Conservation (phyloP, 371 early-diverging fungal genomes). For the Rhizopus stolonifer region DNA sequence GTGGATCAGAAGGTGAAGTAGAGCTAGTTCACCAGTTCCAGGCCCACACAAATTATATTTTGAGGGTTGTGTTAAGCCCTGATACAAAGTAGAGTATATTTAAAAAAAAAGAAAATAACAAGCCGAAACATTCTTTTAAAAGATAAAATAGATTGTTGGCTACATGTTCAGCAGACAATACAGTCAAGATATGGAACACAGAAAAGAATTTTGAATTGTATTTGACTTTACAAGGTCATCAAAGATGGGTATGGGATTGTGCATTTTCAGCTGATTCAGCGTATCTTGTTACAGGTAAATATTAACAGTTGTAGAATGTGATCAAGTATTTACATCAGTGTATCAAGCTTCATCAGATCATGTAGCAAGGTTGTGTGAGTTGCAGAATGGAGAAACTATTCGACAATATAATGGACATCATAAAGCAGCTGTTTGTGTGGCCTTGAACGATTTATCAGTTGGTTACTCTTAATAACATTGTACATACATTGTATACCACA, state of each 20-base stretch:
- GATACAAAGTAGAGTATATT: slow-evolving; percentile 70
- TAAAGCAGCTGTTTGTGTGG: slow-evolving; percentile 90
- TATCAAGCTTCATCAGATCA: slow-evolving; percentile 82
- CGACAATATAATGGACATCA: slow-evolving; percentile 90
- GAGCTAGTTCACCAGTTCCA: slow-evolving; percentile 69
- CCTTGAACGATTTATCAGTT: slow-evolving; percentile 79
- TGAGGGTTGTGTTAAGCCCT: slow-evolving; percentile 80
- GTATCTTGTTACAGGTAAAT: slow-evolving; percentile 79
- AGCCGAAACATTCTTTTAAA: too few species aligned
- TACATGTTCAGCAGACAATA: slow-evolving; percentile 87
- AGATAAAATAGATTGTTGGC: slow-evolving; percentile 61
- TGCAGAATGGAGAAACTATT: slow-evolving; percentile 80
- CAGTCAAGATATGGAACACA: slow-evolving; percentile 74
- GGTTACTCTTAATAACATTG: slow-evolving; percentile 30
- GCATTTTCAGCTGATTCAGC: slow-evolving; percentile 92
- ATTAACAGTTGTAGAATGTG: neutral
- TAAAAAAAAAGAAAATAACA: neutral
- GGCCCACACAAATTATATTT: slow-evolving; percentile 83
- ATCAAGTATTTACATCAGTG: neutral
- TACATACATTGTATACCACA: neutral
- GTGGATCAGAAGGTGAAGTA: slow-evolving; percentile 61
- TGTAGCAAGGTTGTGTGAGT: slow-evolving; percentile 85
- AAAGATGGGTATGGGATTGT: slow-evolving; percentile 95
- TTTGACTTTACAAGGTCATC: slow-evolving; percentile 80
- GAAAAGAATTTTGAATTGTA: slow-evolving; percentile 66